phyloP scores from a whole-genome alignment of 2,329 filamentous ascomycete species.

The Exophiala alcalophila region DNA sequence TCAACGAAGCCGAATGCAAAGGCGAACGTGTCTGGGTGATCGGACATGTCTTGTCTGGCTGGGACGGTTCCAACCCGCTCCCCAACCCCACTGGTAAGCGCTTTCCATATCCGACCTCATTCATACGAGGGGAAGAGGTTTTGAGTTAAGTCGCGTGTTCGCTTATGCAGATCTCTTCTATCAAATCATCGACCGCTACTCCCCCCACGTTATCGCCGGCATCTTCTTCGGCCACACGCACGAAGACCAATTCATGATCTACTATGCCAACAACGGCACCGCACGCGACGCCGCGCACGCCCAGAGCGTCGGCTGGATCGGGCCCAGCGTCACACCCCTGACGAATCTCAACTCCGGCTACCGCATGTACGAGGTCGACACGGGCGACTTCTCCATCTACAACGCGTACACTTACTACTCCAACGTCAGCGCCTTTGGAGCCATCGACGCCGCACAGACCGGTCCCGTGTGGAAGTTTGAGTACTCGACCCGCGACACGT shows the following conservation, averaged over 20 bases:
- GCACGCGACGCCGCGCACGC: constrained; percentile 42
- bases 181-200: constrained; percentile 49
- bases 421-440: constrained; percentile 48
- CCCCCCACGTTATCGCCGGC: constrained; percentile 54
- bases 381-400: constrained; percentile 52
- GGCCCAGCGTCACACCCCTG: constrained; percentile 52
- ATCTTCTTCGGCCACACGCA: constrained; percentile 57
- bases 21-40: constrained; percentile 55
- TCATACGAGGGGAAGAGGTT: background rate
- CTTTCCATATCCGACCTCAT: constrained; percentile 32
- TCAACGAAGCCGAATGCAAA: constrained; percentile 52
- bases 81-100: constrained; percentile 53
- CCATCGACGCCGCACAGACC: constrained; percentile 36
- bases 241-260: constrained; percentile 55
- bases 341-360: constrained; percentile 55
- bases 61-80: constrained; percentile 55
- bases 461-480: constrained; percentile 51
- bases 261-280: constrained; percentile 54
- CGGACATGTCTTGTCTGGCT: constrained; percentile 55
- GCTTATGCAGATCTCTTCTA: constrained; percentile 47
- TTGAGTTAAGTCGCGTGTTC: background rate
- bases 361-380: constrained; percentile 56
- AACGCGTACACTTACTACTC: constrained; percentile 54
- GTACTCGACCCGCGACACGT: constrained; percentile 53
- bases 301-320: constrained; percentile 52